Base-by-base conservation (phyloP, 2,329 filamentous ascomycete genomes). In the Pseudogymnoascus sp. region DNA sequence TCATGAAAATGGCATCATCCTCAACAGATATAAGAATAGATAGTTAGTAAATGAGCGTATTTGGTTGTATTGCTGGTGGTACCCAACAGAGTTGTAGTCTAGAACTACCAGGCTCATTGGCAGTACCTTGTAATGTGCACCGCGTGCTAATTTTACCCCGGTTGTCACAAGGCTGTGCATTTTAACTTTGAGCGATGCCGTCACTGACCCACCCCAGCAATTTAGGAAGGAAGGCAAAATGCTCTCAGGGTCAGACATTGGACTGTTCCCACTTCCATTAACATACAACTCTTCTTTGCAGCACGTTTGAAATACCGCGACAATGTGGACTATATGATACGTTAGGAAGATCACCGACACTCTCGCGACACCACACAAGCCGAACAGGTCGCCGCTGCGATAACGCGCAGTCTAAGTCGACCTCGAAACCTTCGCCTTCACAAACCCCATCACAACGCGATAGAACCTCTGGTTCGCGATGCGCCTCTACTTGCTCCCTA, bases 401-500 rank as follows among this genome's bases (percentile, higher is more conserved):
- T 57, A 21, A 48, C 28, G 28, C 51, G 51, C 51, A 57, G 51
- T 16, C 28, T 36, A 57, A 57, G 51, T 57, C 51, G 51, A 57
- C 51, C 48, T 21, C 28, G 16, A 57, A 34, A 57, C 51, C 28
- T 21, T 13, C 51, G 6, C 28, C 16, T 10, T 19, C 25, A 10
- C 8, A 21, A 34, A 34, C 14, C 51, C 11, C 51, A 57, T 57
- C 51, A 36, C 28, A 57, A 57, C 51, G 28, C 51, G 51, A 57
- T 21, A 4, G 51, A 57, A 21, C 28, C 10, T 34, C 7, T 21
- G 51, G 10, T 57, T 34, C 51, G 51, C 65, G 62, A 98, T 99
- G 95, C 90, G 92, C 75, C 84, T 99, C 77, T 96, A 92, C 78
- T 87, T 99, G 68, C 85, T 99, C 64, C 95, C 95, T 67, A 89